A percentile compares a stretch with the other conserved stretches of the same genome.
Conservation (phyloP, 2,329 filamentous ascomycete genomes). For the Fusarium nematophilum region DNA sequence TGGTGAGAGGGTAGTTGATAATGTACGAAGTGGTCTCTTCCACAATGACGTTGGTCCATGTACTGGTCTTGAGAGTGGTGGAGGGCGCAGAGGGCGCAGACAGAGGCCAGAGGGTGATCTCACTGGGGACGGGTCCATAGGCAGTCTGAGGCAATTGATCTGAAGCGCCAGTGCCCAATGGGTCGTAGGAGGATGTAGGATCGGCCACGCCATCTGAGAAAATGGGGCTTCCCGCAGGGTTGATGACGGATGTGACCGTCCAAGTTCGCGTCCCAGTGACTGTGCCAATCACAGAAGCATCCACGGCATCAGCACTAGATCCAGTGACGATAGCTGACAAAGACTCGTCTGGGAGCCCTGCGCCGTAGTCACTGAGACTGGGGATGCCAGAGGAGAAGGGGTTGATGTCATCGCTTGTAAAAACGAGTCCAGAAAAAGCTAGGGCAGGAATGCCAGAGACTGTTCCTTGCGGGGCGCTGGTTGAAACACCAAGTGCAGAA, state of each 20-base stretch:
- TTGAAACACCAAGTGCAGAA: slow-evolving; percentile 32
- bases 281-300: slow-evolving; percentile 30
- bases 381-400: slow-evolving; percentile 29
- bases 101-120: slow-evolving; percentile 40
- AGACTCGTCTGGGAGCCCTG: slow-evolving; percentile 19
- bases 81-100: slow-evolving; percentile 34
- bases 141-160: slow-evolving; percentile 29
- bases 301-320: slow-evolving; percentile 28
- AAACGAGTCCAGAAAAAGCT: slow-evolving; percentile 25
- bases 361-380: slow-evolving; percentile 44
- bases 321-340: slow-evolving; percentile 35
- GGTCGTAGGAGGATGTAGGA: slow-evolving; percentile 31
- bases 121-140: slow-evolving; percentile 40
- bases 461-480: slow-evolving; percentile 25
- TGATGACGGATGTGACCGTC: slow-evolving; percentile 41
- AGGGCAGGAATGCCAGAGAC: slow-evolving; percentile 28
- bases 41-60: slow-evolving; percentile 54
- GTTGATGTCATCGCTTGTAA: slow-evolving; percentile 17
- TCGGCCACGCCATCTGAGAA: slow-evolving; percentile 31
- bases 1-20: slow-evolving; percentile 53
- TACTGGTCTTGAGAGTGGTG: slow-evolving; percentile 49
- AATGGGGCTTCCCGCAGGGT: slow-evolving; percentile 35
- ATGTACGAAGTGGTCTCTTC: slow-evolving; percentile 55
- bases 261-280: slow-evolving; percentile 39
- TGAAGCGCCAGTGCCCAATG: slow-evolving; percentile 24